These are phyloP conservation scores for Monotropa hypopitys DNA, from an alignment of 179 eudicot genomes.

Conservation along the genomic window DNA sequence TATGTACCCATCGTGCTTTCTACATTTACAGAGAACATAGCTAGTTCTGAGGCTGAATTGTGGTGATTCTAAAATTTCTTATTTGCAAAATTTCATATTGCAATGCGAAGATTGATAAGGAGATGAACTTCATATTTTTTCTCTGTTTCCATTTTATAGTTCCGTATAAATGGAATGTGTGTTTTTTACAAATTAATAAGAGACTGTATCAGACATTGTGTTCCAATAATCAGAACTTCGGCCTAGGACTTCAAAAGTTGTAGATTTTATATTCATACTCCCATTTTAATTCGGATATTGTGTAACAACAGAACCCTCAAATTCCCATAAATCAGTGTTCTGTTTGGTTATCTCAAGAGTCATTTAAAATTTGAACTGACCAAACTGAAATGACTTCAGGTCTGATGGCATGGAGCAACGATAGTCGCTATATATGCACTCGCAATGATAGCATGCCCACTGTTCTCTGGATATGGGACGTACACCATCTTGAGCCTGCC, in stretches of 20 bases:
- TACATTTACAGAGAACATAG: background rate
- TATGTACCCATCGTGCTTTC: no score
- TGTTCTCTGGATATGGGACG: slow-evolving; percentile 89
- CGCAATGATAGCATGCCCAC: slow-evolving; percentile 89
- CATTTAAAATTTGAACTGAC: background rate
- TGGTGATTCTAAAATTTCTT: background rate
- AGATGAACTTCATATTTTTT: background rate
- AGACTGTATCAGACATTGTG: background rate
- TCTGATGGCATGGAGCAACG: slow-evolving; percentile 85
- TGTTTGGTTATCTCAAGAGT: background rate
- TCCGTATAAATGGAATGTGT: background rate
- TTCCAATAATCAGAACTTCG: background rate
- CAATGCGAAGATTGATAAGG: background rate
- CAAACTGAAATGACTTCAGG: slow-evolving; percentile 30
- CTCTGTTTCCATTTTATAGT: background rate
- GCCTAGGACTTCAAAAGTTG: background rate
- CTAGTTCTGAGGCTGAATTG: background rate
- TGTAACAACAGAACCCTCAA: background rate
- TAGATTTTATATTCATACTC: background rate
- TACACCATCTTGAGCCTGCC: slow-evolving; percentile 67
- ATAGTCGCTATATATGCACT: slow-evolving; percentile 70
- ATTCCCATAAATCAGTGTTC: background rate
- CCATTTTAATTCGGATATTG: background rate
- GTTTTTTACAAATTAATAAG: background rate
- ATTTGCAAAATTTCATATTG: background rate